phyloP scores from a whole-genome alignment of 2,329 filamentous ascomycete species.

The Cercospora sp. region DNA sequence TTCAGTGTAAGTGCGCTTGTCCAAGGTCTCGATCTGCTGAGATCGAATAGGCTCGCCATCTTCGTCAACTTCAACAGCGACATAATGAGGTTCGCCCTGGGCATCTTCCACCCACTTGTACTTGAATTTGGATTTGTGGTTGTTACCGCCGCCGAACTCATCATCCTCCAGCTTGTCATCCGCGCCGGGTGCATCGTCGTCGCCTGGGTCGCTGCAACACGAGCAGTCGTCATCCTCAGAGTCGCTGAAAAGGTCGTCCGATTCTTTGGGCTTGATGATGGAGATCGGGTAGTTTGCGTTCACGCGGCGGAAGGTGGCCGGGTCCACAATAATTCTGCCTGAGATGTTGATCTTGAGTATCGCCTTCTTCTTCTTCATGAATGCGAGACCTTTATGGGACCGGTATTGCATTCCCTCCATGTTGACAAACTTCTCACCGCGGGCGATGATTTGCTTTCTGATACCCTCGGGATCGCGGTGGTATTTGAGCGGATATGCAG shows the following conservation, averaged over 20 bases:
- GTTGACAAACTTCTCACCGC: conserved; percentile 80
- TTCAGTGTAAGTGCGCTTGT: conserved; percentile 61
- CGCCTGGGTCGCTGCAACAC: conserved; percentile 43
- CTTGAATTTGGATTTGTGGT: conserved; percentile 40
- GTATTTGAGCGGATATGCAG: conserved; percentile 76
- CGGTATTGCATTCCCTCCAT: conserved; percentile 83
- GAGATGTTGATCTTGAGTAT: conserved; percentile 81
- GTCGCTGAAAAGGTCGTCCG: conserved; percentile 54
- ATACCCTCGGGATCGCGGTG: conserved; percentile 71
- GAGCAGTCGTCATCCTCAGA: conserved; percentile 50
- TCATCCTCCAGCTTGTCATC: conserved; percentile 52
- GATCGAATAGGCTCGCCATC: conserved; percentile 57
- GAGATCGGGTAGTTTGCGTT: conserved; percentile 84
- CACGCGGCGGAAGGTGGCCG: conserved; percentile 76
- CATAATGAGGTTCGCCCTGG: conserved; percentile 51
- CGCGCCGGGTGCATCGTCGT: conserved; percentile 47
- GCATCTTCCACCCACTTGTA: conserved; percentile 51
- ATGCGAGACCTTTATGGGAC: conserved; percentile 80
- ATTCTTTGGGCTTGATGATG: conserved; percentile 65
- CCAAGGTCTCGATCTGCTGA: conserved; percentile 61
- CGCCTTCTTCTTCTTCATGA: conserved; percentile 75
- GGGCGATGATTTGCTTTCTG: conserved; percentile 67
- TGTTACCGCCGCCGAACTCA: conserved; percentile 52
- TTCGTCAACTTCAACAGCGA: conserved; percentile 58
- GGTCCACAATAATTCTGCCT: conserved; percentile 84